Conservation (phyloP, 352 stramenopile genomes). For the Globisporangium spiculum region DNA sequence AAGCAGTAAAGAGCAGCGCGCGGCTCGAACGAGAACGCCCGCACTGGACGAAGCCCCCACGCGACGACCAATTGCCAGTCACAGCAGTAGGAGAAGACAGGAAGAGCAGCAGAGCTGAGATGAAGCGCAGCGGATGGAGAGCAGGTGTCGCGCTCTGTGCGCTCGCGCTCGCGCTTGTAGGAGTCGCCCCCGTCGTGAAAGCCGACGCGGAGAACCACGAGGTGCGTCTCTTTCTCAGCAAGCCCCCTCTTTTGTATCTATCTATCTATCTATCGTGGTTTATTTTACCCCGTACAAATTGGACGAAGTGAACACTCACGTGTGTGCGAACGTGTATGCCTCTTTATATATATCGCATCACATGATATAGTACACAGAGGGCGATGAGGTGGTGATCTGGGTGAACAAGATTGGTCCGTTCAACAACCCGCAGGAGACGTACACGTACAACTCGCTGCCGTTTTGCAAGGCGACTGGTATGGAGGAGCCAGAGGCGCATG, state of each 20-base stretch:
- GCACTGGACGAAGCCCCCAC: not conserved
- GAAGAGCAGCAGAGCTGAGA: not conserved
- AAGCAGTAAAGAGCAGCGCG: not conserved
- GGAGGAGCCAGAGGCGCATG: conserved; percentile 84
- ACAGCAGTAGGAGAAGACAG: not conserved
- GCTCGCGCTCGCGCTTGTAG: conserved; percentile 21
- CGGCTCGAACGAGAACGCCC: not conserved
- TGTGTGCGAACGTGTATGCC: not conserved
- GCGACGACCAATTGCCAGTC: not conserved
- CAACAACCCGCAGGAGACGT: conserved; percentile 98
- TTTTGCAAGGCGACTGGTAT: conserved; percentile 93
- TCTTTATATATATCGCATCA: no score
- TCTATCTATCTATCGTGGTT: not conserved
- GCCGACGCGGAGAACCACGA: conserved; percentile 62
- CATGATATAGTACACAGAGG: conserved; percentile 48
- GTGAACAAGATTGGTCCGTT: conserved; percentile 98
- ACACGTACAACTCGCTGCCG: conserved; percentile 98
- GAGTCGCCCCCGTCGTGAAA: conserved; percentile 9
- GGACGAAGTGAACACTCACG: not conserved
- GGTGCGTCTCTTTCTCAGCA: conserved; percentile 20
- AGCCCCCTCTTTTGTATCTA: not conserved
- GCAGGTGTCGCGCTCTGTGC: conserved; percentile 10
- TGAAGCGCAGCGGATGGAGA: conserved; percentile 9
- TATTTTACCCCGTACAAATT: not conserved
- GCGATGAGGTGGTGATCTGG: conserved; percentile 91